Base-by-base conservation (phyloP, 768 basidiomycete species). In the Trametes sanguinea region DNA sequence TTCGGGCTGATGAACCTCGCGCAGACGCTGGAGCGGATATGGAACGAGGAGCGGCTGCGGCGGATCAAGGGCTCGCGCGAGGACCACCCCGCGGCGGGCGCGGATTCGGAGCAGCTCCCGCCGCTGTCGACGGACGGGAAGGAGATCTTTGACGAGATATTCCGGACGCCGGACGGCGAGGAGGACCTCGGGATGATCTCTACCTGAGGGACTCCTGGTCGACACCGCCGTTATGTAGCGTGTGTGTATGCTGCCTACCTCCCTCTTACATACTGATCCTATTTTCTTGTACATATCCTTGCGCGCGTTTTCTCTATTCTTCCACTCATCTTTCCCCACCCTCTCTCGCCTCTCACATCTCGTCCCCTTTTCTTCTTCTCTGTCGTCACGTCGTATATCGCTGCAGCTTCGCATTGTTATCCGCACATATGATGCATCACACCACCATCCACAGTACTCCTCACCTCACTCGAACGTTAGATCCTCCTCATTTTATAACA, bases 1-100 rank as follows among this genome's bases (percentile, higher is more conserved):
- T 92, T 90, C 71, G 97, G 97, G 3, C 75, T 99, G 74, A 89
- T 88, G 79, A 94, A 82, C 71, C 75, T 98, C 33, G 82, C 90
- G 10, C 82, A 83, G 66, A 80, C 90, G 37, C 75, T 99, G 67
- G 90, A 90, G 72, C 82, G 80, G 53, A 92, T 96, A 44, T 98
- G 94, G 91, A 88, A 92, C 62, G 85, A 89, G 62, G 94, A 96
- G 76, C 85, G 89, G 57, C 79, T 87, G 65, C 79, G 84, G 60
- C 80, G 89, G 66, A 84, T 86, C 65, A 89, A 90, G 75, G 72
- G 75, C 17, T 79, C 82, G 40, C 78, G 86, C 30, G 88, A 90
- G 57, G 83, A 86, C 68, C 76, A 86, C 68, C 76, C 83, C 40
- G 77, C 75, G 4, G 69, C 74, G 17, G 74, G 74, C 52, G 74